Percentiles rank a stretch among this genome's conserved stretches.
These are phyloP conservation scores for Neonectria ditissima DNA, from an alignment of 2,329 filamentous ascomycete species.

Conservation along the genomic window DNA sequence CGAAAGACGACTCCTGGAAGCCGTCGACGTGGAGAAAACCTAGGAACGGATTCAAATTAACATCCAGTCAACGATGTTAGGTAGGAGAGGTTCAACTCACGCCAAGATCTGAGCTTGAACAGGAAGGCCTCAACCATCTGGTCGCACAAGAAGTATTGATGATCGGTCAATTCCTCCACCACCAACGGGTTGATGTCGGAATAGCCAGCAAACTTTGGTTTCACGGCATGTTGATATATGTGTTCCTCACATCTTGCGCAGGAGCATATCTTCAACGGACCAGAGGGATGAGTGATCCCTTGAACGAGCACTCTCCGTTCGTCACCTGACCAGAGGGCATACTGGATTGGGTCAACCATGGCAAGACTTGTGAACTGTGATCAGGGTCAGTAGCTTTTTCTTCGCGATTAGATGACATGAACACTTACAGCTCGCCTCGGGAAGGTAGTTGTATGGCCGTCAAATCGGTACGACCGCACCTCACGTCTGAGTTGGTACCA, in stretches of 20 bases:
- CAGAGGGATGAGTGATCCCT: not conserved
- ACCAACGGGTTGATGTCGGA: not conserved
- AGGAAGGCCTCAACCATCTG: slow-evolving; percentile 27
- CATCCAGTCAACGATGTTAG: no score
- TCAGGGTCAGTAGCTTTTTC: not conserved
- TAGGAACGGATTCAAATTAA: not conserved
- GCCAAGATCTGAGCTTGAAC: slow-evolving; percentile 33
- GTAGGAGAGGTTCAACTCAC: slow-evolving; percentile 8
- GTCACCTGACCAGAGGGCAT: not conserved
- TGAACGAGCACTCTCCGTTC: not conserved
- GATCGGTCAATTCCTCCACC: slow-evolving; percentile 17
- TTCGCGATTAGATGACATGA: not conserved
- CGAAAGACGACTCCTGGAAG: not conserved
- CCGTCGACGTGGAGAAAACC: not conserved
- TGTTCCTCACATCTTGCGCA: not conserved
- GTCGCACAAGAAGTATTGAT: slow-evolving; percentile 34
- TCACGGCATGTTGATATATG: not conserved
- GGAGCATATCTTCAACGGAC: not conserved
- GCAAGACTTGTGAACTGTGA: not conserved
- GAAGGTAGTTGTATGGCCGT: not conserved
- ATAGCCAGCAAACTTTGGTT: not conserved
- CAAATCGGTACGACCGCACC: not conserved
- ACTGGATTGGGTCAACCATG: not conserved
- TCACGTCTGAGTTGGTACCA: not conserved
- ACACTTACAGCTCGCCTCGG: not conserved